These are phyloP conservation scores for Calamus simplicifolius DNA, from an alignment of 176 grass and related monocot genomes.

Conservation along the genomic window DNA sequence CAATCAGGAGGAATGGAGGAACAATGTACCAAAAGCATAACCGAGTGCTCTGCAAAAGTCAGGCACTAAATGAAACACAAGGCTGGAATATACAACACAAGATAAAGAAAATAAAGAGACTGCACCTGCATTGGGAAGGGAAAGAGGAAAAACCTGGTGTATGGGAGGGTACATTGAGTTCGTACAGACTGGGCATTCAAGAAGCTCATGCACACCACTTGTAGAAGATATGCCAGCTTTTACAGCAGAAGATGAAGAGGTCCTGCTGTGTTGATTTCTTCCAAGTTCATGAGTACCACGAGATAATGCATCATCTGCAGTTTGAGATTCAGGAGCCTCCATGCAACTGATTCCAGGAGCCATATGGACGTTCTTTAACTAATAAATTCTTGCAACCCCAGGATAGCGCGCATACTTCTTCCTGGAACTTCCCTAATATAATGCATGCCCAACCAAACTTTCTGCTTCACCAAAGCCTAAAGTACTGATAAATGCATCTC, in stretches of 20 bases:
- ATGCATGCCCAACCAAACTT: too few species aligned
- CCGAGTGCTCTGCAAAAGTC: too few species aligned
- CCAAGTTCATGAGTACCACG: neutral
- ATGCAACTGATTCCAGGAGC: neutral
- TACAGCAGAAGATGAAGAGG: constrained; percentile 10
- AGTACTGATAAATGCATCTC: too few species aligned
- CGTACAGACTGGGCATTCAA: constrained; percentile 25
- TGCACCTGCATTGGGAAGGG: too few species aligned
- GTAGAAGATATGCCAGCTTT: neutral
- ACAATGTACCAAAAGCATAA: too few species aligned
- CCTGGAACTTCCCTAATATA: too few species aligned
- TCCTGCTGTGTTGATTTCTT: neutral
- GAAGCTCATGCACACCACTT: constrained; percentile 15
- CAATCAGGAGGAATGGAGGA: too few species aligned
- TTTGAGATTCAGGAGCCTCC: constrained; percentile 14
- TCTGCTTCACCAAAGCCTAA: too few species aligned
- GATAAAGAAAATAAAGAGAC: neutral
- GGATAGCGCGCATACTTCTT: too few species aligned
- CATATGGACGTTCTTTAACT: neutral
- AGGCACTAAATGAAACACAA: too few species aligned
- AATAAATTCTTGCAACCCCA: too few species aligned
- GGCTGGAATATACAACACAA: neutral
- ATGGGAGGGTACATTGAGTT: constrained; percentile 26
- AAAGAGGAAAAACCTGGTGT: constrained; percentile 8
- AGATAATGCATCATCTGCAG: constrained; percentile 3